phyloP scores from a whole-genome alignment of 2,329 filamentous ascomycete species.

The Monilinia laxa region DNA sequence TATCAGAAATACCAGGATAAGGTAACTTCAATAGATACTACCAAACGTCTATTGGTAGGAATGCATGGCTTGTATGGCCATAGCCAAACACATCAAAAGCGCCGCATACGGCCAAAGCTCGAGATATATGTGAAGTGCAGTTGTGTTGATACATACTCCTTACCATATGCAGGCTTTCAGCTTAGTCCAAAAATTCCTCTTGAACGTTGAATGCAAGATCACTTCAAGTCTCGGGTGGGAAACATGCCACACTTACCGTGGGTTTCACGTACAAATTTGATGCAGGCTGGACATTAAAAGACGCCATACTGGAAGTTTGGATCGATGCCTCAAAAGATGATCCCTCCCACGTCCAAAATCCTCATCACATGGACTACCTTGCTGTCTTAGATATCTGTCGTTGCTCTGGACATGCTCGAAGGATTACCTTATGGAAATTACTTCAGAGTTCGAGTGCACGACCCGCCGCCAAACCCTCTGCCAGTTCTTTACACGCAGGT shows the following conservation, averaged over 20 bases:
- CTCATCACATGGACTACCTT: constrained; percentile 16
- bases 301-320: constrained; percentile 19
- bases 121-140: background rate
- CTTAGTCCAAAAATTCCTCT: constrained; percentile 4
- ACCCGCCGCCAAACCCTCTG: background rate
- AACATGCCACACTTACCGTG: background rate
- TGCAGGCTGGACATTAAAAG: constrained; percentile 24
- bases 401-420: constrained; percentile 18
- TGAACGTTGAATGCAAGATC: constrained; percentile 11
- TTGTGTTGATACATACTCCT: background rate
- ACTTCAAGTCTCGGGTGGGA: background rate
- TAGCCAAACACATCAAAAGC: too few species aligned
- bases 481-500: background rate
- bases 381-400: constrained; percentile 14
- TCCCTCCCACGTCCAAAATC: background rate
- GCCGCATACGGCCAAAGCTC: background rate
- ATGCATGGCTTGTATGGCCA: background rate
- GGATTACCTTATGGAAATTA: constrained; percentile 16
- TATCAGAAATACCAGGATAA: background rate
- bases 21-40: background rate
- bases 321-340: background rate
- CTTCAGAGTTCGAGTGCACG: background rate
- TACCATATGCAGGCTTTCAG: constrained; percentile 6
- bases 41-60: constrained; percentile 1
- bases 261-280: constrained; percentile 23